Conservation (phyloP, 2,329 filamentous ascomycete species). For the Diaporthe sp. region DNA sequence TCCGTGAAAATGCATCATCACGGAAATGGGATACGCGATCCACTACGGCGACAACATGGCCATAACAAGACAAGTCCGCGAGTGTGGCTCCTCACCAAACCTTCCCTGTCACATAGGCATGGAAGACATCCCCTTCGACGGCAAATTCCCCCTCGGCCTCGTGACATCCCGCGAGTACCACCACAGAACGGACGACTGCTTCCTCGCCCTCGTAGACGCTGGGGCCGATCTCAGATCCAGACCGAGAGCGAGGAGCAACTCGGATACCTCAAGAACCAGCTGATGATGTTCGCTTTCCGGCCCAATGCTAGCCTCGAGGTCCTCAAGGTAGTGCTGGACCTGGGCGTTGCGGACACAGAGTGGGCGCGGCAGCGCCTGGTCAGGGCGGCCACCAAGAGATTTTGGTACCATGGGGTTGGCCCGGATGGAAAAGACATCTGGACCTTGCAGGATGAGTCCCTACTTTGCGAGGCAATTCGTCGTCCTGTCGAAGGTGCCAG, state of each 20-base stretch:
- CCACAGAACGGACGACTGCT: background rate
- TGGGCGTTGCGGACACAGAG: background rate
- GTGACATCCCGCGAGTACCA: background rate
- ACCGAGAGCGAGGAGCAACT: background rate
- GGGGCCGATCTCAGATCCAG: background rate
- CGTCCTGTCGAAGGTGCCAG: background rate
- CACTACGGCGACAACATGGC: background rate
- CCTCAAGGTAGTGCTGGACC: background rate
- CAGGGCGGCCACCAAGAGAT: background rate
- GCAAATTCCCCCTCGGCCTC: background rate
- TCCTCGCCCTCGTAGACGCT: background rate
- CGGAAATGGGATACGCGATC: background rate
- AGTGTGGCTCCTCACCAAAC: background rate
- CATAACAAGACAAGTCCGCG: background rate
- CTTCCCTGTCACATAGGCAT: background rate
- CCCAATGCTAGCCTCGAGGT: background rate
- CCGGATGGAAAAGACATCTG: background rate
- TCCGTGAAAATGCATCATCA: background rate
- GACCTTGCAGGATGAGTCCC: background rate
- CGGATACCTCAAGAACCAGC: background rate
- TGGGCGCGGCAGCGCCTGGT: background rate
- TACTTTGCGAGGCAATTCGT: background rate
- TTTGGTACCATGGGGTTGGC: background rate
- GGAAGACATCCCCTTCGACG: no score
- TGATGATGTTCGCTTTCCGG: background rate